phyloP scores from a whole-genome alignment of 2,329 filamentous ascomycete genomes.

The Nemania serpens region DNA sequence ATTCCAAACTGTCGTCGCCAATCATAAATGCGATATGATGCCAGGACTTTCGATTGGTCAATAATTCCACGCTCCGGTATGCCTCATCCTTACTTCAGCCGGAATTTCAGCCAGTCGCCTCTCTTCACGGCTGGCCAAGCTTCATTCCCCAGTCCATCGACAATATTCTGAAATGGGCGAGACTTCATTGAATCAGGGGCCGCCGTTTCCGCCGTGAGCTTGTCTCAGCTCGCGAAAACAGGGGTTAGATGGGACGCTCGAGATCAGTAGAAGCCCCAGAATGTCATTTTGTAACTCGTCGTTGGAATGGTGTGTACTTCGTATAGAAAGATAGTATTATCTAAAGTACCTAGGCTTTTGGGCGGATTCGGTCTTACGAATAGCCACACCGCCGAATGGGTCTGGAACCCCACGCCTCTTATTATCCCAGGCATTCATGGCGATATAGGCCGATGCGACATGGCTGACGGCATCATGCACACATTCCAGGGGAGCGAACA shows the following conservation, averaged over 20 bases:
- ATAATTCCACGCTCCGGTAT: slow-evolving; percentile 12
- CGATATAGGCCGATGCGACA: slow-evolving; percentile 6
- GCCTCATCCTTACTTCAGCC: slow-evolving; percentile 26
- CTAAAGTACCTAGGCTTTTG: too few relatives aligned
- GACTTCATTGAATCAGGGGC: slow-evolving; percentile 30
- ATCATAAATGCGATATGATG: slow-evolving; percentile 31
- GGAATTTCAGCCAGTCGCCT: slow-evolving; percentile 29
- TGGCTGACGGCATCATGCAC: slow-evolving; percentile 6
- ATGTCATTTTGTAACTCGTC: too few relatives aligned
- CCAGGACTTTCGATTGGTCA: slow-evolving; percentile 37
- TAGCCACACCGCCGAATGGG: too few relatives aligned
- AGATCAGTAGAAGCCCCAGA: too few relatives aligned
- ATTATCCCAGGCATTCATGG: too few relatives aligned
- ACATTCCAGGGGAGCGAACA: background rate
- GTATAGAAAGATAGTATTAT: too few relatives aligned
- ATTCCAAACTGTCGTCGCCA: slow-evolving; percentile 33
- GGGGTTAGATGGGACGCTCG: background rate
- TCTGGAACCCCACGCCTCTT: too few relatives aligned
- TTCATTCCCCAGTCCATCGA: slow-evolving; percentile 25
- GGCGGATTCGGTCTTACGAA: too few relatives aligned
- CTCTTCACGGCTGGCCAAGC: slow-evolving; percentile 5
- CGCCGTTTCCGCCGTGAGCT: slow-evolving; percentile 21
- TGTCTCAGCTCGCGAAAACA: slow-evolving; percentile 16
- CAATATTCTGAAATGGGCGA: slow-evolving; percentile 17
- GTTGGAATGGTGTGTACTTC: too few relatives aligned